Conservation (phyloP, 441 rosid genomes). For the Viola pubescens region DNA sequence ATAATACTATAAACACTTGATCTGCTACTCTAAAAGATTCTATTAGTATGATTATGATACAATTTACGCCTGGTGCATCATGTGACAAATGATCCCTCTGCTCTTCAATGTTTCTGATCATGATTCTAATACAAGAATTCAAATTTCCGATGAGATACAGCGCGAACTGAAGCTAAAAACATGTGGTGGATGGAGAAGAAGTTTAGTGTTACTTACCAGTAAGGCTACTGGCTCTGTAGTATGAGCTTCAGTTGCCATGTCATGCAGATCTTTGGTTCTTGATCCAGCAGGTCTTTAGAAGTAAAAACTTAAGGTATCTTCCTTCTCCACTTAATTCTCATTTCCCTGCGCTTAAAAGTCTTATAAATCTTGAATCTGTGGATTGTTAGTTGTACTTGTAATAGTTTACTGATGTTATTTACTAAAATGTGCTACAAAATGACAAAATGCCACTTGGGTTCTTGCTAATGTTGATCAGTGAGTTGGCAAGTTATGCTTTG, state of each 20-base stretch:
- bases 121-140: slow-evolving; percentile 5
- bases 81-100: neutral
- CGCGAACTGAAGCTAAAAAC: slow-evolving; percentile 6
- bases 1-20: too few species aligned
- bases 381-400: slow-evolving; percentile 27
- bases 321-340: slow-evolving; percentile 15
- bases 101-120: neutral
- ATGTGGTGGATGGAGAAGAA: slow-evolving; percentile 6
- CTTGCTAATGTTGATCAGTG: slow-evolving; percentile 26
- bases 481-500: slow-evolving; percentile 39
- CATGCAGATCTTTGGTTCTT: slow-evolving; percentile 19
- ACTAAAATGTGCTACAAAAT: slow-evolving; percentile 28
- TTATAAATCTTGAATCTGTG: slow-evolving; percentile 18
- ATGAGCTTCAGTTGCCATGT: slow-evolving; percentile 55
- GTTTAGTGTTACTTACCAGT: slow-evolving; percentile 29
- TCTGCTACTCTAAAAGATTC: too few species aligned
- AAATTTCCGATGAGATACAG: neutral
- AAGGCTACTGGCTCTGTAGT: slow-evolving; percentile 30
- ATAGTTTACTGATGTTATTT: slow-evolving; percentile 22
- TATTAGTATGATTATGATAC: too few species aligned
- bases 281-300: slow-evolving; percentile 5
- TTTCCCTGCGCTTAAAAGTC: slow-evolving; percentile 8
- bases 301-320: slow-evolving; percentile 3
- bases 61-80: neutral
- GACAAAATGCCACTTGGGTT: slow-evolving; percentile 46